Conservation (phyloP, 345 rosid species). For the Erodium maritimum region DNA sequence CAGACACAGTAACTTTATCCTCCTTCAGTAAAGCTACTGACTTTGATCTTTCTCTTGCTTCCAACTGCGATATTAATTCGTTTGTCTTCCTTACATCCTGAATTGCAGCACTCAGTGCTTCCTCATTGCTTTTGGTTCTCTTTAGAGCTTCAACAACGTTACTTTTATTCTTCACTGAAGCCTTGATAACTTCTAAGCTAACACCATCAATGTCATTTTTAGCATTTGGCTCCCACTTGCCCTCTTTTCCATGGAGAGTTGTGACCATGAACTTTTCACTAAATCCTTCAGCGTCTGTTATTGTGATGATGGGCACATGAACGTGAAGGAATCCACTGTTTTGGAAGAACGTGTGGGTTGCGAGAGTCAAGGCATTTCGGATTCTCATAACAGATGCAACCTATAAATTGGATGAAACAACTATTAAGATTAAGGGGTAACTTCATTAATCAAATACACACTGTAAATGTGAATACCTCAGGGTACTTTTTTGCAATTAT, state of each 20-base stretch:
- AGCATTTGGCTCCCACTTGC: conserved; percentile 21
- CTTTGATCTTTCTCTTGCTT: conserved; percentile 38
- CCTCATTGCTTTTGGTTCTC: conserved; percentile 70
- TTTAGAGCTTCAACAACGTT: conserved; percentile 50
- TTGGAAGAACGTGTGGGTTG: conserved; percentile 63
- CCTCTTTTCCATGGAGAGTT: conserved; percentile 26
- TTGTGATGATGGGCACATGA: conserved; percentile 72
- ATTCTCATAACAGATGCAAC: conserved; percentile 68
- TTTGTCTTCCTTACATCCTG: conserved; percentile 58
- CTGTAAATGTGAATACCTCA: too few species aligned
- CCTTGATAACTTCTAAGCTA: conserved; percentile 44
- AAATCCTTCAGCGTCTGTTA: conserved; percentile 42
- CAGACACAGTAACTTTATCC: conserved; percentile 22
- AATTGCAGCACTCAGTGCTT: conserved; percentile 53
- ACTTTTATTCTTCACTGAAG: conserved; percentile 53
- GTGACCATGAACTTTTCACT: conserved; percentile 53
- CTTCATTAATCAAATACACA: too few species aligned
- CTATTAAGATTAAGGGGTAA: too few species aligned
- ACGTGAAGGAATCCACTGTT: conserved; percentile 51
- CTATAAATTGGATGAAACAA: conserved; percentile 15
- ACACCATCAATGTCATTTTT: conserved; percentile 22
- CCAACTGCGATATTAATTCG: conserved; percentile 56
- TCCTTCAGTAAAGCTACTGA: conserved; percentile 19
- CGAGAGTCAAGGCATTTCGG: conserved; percentile 51
- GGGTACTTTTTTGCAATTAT: too few species aligned